Percentiles rank a stretch among this genome's conserved stretches.
Evolutionary conservation across 2,329 filamentous ascomycete species (phyloP).

Genomic region (Claviceps sp.): DNA sequence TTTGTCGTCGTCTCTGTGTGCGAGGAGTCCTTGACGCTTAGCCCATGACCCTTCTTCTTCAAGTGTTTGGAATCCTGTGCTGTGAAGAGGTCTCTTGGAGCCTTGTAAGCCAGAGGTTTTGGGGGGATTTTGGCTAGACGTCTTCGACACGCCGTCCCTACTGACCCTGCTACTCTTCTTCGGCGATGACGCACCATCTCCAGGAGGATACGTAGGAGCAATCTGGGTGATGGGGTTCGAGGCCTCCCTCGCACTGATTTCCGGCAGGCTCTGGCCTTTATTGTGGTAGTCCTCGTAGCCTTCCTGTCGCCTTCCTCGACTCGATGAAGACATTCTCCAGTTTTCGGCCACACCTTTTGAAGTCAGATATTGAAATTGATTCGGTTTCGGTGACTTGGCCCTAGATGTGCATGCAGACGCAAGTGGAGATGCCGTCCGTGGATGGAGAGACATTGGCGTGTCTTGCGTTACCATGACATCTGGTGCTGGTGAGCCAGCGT

Average conservation of each 20-base stretch:
- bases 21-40: constrained; percentile 11
- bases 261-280: neutral
- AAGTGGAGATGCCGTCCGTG: neutral
- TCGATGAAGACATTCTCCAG: neutral
- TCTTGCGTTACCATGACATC: constrained; percentile 11
- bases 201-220: constrained; percentile 1
- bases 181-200: constrained; percentile 10
- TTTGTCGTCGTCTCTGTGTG: constrained; percentile 35
- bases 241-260: neutral
- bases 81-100: constrained; percentile 20
- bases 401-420: neutral
- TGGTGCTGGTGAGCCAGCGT: constrained; percentile 14
- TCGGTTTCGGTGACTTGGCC: neutral
- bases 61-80: neutral
- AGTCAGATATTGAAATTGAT: neutral
- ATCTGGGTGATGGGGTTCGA: neutral
- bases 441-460: constrained; percentile 3
- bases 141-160: neutral
- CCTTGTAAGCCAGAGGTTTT: constrained; percentile 10
- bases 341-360: neutral
- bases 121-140: neutral
- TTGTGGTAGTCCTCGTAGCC: neutral
- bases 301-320: neutral
- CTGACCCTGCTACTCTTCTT: constrained; percentile 2
- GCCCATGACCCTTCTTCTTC: constrained; percentile 2